Base-by-base conservation (phyloP, 2,329 filamentous ascomycete genomes). In the Orbilia brochopaga region DNA sequence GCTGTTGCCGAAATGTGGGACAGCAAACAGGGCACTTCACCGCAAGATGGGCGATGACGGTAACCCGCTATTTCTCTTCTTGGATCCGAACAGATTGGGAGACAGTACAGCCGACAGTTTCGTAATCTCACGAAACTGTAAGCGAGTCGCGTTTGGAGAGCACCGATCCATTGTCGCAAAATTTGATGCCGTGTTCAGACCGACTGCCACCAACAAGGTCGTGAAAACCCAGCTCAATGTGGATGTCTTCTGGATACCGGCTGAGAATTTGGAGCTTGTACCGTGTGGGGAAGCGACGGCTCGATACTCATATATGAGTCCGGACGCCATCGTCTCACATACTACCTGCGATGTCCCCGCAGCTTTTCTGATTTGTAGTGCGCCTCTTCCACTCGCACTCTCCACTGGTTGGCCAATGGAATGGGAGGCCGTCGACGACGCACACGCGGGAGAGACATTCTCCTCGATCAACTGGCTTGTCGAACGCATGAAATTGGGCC, bases 1-100 rank as follows among this genome's bases (percentile, higher is more conserved):
- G 5, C 78, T 83, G 8, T 78, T 86, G 0, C 82, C 81, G 10
- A 78, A 83, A 4, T 89, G 87, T 74, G 86, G 85, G 3, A 87
- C 84, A 2, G 83, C 86, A 0, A 81, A 79, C 21, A 80, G 81
- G 15, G 82, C 83, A 59, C 77, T 88, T 21, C 87, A 88, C 77
- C 83, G 81, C 74, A 82, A 79, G 30, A 57, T 56, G 19, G 15
- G 61, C 24, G 55, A 60, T 6, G 67, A 69, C 2, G 59, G 57
- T 6, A 74, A 55, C 7, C 76, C 79, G 0, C 60, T 87, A 0
- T 88, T 83, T 74, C 77, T 89, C 1, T 88, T 87, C 75, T 78
- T 86, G 1, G 85, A 89, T 60, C 83, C 85, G 0, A 79, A 81
- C 3, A 81, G 81, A 15, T 80, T 83, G 37, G 82, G 82, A 0